These are phyloP conservation scores for Penicillium daleae DNA, from an alignment of 495 filamentous ascomycete genomes.

Conservation along the genomic window DNA sequence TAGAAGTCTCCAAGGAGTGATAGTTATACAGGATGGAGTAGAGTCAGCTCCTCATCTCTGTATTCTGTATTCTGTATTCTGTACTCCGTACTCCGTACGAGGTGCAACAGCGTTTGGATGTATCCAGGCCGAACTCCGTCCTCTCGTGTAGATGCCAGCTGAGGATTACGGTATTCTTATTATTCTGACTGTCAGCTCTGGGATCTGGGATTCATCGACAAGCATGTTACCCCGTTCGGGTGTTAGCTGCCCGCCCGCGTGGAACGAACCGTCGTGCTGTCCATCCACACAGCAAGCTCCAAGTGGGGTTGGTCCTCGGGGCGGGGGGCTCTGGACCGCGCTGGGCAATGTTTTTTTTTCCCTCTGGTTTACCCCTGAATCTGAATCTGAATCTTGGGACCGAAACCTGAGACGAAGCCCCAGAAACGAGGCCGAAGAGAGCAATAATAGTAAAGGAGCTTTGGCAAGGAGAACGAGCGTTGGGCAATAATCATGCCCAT, in stretches of 20 bases:
- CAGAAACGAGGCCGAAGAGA: too few species aligned
- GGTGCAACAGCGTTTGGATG: neutral
- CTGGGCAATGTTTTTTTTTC: slow-evolving; percentile 14
- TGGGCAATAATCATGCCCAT: neutral
- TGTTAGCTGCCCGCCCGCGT: slow-evolving; percentile 22
- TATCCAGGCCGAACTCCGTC: neutral
- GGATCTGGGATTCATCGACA: slow-evolving; percentile 18
- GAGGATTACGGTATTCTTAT: neutral
- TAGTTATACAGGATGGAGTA: neutral
- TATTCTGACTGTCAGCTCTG: neutral
- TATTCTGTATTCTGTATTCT: too few species aligned
- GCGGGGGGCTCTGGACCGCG: slow-evolving; percentile 22
- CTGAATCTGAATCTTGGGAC: neutral
- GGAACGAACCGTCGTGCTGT: slow-evolving; percentile 20
- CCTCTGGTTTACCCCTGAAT: slow-evolving; percentile 44
- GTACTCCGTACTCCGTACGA: too few species aligned
- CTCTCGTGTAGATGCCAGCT: too few species aligned
- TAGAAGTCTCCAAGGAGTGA: too few species aligned
- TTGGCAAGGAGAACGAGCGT: neutral
- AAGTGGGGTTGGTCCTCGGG: slow-evolving; percentile 24
- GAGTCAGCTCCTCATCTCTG: neutral
- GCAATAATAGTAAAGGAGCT: neutral
- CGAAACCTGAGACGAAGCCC: neutral
- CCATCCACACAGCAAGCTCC: slow-evolving; percentile 24
- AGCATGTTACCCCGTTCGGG: slow-evolving; percentile 19